phyloP scores from a whole-genome alignment of 2,329 filamentous ascomycete genomes.

The Aspergillus sp. region DNA sequence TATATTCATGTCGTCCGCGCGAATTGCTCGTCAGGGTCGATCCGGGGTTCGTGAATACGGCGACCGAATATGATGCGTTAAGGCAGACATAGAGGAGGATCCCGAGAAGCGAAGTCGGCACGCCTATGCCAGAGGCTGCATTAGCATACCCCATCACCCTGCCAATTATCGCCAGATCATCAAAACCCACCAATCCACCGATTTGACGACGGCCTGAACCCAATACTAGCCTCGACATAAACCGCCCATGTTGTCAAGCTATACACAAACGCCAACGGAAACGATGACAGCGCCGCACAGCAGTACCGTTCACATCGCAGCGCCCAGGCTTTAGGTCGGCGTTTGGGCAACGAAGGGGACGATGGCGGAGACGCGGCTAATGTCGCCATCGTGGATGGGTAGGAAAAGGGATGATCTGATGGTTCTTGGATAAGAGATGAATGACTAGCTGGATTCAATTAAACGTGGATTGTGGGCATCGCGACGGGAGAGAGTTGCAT shows the following conservation, averaged over 20 bases:
- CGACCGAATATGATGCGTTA: conserved; percentile 83
- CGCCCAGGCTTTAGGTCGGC: conserved; percentile 36
- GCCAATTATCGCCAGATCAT: background rate
- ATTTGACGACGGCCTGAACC: conserved; percentile 48
- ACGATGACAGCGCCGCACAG: conserved; percentile 70
- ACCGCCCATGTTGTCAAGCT: conserved; percentile 85
- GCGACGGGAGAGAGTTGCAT: conserved; percentile 1
- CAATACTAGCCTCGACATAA: conserved; percentile 76
- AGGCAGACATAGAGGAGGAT: conserved; percentile 68
- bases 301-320: conserved; percentile 68
- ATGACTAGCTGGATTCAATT: background rate
- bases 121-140: conserved; percentile 16
- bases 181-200: conserved; percentile 35
- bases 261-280: conserved; percentile 86
- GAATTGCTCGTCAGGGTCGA: conserved; percentile 43
- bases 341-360: conserved; percentile 35
- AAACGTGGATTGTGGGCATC: conserved; percentile 10
- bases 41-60: conserved; percentile 88
- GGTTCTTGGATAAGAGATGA: too few species aligned
- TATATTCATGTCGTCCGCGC: conserved; percentile 51
- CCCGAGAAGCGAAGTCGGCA: conserved; percentile 54
- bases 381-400: conserved; percentile 27
- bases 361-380: conserved; percentile 33
- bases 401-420: too few species aligned
- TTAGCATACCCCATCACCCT: background rate